Base-by-base conservation (phyloP, 176 grass and related monocot species). In the Bromus sterilis region DNA sequence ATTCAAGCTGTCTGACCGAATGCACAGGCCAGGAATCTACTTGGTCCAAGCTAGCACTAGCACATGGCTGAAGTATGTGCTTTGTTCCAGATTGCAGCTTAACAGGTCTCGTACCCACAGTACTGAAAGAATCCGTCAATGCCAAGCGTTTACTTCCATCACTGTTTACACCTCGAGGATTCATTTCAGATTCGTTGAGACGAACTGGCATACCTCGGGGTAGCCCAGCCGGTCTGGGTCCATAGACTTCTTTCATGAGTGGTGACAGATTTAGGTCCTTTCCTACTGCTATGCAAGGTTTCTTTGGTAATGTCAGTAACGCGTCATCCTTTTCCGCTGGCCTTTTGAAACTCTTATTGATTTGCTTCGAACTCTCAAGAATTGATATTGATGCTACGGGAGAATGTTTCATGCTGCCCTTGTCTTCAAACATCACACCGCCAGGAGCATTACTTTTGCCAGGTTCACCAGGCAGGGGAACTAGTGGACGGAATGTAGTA, bases 31-130 rank as follows among this genome's bases (percentile, higher is more conserved):
- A 77, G 26, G 80, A 84, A 39, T 67, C 78, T 20, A 71, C 80
- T 67, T 85, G 73, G 33, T 57, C 84, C 77, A 79, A 43, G 56
- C 66, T 82, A 82, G 51, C 66, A 72, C 68, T 80, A 62, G 40
- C 42, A 55, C 80, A 78, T 32, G 89, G 86, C 78, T 86, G 57
- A 48, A 77, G 68, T 55, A 82, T 58, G 82, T 87, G 89, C 84
- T 87, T 89, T 12, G 78, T 84, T 77, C 86, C 89, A 66, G 86
- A 61, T 66, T 77, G 89, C 65, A 91, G 51, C 79, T 89, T 84
- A 29, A 91, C 66, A 82, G 89, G 92, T 32, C 77, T 72, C 56
- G 84, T 10, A 80, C 80, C 74, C 56, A 16, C 36, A 4, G 18
- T 46, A 66, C 42, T 67, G 12, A 33, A 60, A 67, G 78, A 56